A percentile compares a stretch with the other conserved stretches of the same genome.
These are phyloP conservation scores for Verticillium albo-atrum DNA, from an alignment of 2,329 filamentous ascomycete genomes.

Conservation along the genomic window DNA sequence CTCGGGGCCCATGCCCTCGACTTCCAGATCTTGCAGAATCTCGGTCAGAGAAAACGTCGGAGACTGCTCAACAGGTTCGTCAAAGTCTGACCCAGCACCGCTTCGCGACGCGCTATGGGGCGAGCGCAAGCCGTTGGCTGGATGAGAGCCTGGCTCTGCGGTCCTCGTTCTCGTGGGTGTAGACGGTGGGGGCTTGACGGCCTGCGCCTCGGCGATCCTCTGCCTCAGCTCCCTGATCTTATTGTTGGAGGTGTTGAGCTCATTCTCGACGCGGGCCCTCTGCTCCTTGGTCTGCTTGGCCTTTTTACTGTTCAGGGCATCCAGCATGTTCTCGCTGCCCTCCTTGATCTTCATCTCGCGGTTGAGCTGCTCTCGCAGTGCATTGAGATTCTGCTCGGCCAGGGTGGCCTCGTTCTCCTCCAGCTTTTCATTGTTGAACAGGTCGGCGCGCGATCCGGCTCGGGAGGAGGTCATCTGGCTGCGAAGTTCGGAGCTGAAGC, in stretches of 20 bases:
- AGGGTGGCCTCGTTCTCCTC: constrained; percentile 58
- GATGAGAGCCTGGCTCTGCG: constrained; percentile 37
- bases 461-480: constrained; percentile 65
- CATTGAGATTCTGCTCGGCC: constrained; percentile 69
- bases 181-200: constrained; percentile 38
- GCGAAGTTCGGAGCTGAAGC: constrained; percentile 84
- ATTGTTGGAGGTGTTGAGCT: constrained; percentile 83
- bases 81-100: constrained; percentile 56
- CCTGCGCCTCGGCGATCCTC: constrained; percentile 57
- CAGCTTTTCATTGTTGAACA: constrained; percentile 48
- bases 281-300: constrained; percentile 92
- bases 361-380: constrained; percentile 78
- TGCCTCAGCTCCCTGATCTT: constrained; percentile 58
- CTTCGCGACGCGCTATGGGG: constrained; percentile 52
- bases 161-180: constrained; percentile 51
- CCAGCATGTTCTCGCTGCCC: constrained; percentile 94
- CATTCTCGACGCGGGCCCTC: constrained; percentile 73
- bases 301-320: constrained; percentile 91
- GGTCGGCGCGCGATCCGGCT: constrained; percentile 53
- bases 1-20: constrained; percentile 82
- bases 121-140: constrained; percentile 46
- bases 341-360: constrained; percentile 98
- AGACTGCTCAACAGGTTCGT: constrained; percentile 68
- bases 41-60: constrained; percentile 90
- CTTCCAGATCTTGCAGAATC: constrained; percentile 83